Evolutionary conservation across 192 early-diverging fungal species (phyloP).

Genomic region (Rhizophlyctis rosea): DNA sequence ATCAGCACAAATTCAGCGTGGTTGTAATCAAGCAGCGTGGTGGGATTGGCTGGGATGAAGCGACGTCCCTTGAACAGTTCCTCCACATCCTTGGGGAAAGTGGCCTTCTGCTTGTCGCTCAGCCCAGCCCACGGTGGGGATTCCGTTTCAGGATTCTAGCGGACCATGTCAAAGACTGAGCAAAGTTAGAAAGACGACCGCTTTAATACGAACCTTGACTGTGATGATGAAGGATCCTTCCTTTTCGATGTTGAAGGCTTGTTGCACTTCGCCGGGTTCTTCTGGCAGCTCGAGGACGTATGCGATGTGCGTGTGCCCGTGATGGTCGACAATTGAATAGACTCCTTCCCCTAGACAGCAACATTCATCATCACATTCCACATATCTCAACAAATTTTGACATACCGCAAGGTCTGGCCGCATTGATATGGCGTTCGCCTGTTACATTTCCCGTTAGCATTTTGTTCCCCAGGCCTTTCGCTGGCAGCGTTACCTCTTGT

Average conservation of each 20-base stretch:
- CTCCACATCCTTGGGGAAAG: slow-evolving; percentile 18
- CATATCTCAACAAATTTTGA: too few relatives aligned
- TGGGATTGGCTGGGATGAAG: slow-evolving; percentile 28
- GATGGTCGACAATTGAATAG: slow-evolving; percentile 37
- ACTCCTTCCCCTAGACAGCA: slow-evolving; percentile 34
- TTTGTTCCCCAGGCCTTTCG: too few relatives aligned
- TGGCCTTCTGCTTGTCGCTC: neutral
- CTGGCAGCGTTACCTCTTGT: slow-evolving; percentile 37
- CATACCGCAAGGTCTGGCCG: slow-evolving; percentile 32
- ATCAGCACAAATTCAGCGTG: slow-evolving; percentile 38
- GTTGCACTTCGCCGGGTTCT: slow-evolving; percentile 36
- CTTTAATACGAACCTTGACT: slow-evolving; percentile 42
- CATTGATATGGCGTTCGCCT: slow-evolving; percentile 9
- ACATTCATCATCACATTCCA: too few relatives aligned
- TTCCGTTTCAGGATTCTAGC: slow-evolving; percentile 19
- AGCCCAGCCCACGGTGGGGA: slow-evolving; percentile 15
- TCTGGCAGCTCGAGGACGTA: slow-evolving; percentile 37
- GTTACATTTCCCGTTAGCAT: too few relatives aligned
- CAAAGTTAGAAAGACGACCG: too few relatives aligned
- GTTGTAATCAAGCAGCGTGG: slow-evolving; percentile 33
- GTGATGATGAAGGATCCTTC: slow-evolving; percentile 39
- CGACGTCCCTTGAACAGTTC: slow-evolving; percentile 24
- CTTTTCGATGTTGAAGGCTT: slow-evolving; percentile 40
- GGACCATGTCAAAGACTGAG: slow-evolving; percentile 17
- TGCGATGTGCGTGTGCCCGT: slow-evolving; percentile 36